Evolutionary conservation across 1,284 basidiomycete genomes (phyloP), one percentile per base, ranked within the genome.

Genomic region (Austroboletus olivaceoglutinosus): DNA sequence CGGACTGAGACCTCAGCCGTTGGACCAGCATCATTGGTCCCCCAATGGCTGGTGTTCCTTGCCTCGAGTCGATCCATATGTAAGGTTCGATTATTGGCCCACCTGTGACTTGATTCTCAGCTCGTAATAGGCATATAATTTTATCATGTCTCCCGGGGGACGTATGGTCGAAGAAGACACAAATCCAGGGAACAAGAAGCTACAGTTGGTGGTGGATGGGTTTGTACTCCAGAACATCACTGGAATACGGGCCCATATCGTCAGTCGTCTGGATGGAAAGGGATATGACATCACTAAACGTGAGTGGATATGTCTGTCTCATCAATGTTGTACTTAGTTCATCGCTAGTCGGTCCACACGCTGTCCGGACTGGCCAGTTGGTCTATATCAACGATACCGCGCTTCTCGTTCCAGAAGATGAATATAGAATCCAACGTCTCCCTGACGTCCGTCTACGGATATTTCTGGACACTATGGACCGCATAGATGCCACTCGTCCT

Each of bases 281-380:
- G 92, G 92, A 5, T 95, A 92, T 61, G 91, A 94, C 60, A 79
- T 95, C 38, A 78, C 86, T 18, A 89, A 83, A 73, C 74, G 91
- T 93, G 59, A 61, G 89, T 61, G n/a, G 52, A 27, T 40, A 7
- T 29, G 21, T 46, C n/a, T 21, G 18, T 22, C 3, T 36, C 37
- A 25, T 37, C 37, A 30, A 43, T 7, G 18, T 36, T 34, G 16
- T 27, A 25, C 52, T 64, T 27, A 67, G 22, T 27, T 27, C 16
- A 10, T 2, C 15, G 34, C 15, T 25, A 94, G 92, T 96, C 57
- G 93, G 91, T 1, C 90, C 87, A 47, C 85, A 93, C 60, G 75
- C 82, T 25, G 86, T 94, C 38, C 80, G 85, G 45, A 78, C 83
- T 0, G 92, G 92, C 1, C 90, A 95, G 60, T 66, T 78, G 27